Base-by-base conservation (phyloP, 148 eudicot species). In the Hydrangea macrophylla region DNA sequence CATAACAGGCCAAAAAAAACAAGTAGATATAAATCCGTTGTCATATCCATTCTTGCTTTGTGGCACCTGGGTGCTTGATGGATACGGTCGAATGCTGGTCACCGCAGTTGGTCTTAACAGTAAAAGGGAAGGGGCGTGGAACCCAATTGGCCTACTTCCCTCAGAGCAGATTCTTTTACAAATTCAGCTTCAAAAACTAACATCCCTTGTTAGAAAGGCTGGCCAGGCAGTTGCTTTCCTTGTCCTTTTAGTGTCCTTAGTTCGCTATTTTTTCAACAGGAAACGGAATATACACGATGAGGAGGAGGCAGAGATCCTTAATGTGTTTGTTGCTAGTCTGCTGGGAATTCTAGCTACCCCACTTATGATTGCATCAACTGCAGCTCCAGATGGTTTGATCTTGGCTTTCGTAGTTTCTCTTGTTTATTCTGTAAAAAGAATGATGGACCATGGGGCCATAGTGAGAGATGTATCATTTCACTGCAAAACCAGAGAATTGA, bases 401-500 rank as follows among this genome's bases (percentile, higher is more conserved):
- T 70, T 70, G 35, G 79, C 74, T n/a, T 66, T 75, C 13, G 64
- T 70, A 48, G 15, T 75, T 15, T 70, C 79, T 5, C 79, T 75
- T 0, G 70, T 56, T 5, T 70, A 75, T 48, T 75, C 79, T 11
- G 70, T 75, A 74, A 75, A 70, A 51, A 69, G 12, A 50, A 70
- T 68, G 75, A 70, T 70, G 75, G 67, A 56, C 10, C 71, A 76
- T 37, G 18, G 65, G 30, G 79, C 75, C 42, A 70, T 76, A 83
- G 86, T 83, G 7, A 73, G 86, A 60, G 80, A 78, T 54, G 74
- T 83, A 33, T 83, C 83, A 44, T 77, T 83, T 1, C 79, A 79
- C 22, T 79, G 79, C 65, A 83, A n/a, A n/a, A n/a, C 86, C 0
- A 83, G 79, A 83, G 83, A 81, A 9, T 81, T 76, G 11, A 83